Percentiles rank a stretch among this genome's conserved stretches.
Conservation (phyloP, 2,329 filamentous ascomycete genomes). For the Ceratocystis huliohia region DNA sequence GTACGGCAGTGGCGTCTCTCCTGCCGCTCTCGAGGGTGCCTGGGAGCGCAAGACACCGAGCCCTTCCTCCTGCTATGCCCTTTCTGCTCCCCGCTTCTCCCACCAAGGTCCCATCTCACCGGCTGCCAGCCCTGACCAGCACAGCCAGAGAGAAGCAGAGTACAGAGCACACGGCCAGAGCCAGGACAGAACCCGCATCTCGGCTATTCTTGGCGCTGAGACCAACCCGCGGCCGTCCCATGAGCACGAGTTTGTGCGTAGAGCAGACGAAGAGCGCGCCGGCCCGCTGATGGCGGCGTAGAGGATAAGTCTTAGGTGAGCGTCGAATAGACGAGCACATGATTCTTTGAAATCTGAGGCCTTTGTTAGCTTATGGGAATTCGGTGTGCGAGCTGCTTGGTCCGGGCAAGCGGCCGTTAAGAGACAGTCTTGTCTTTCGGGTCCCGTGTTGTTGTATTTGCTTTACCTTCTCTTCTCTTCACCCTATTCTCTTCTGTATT, state of each 20-base stretch:
- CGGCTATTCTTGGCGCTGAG: slow-evolving; percentile 49
- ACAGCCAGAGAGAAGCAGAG: slow-evolving; percentile 32
- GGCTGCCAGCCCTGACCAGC: slow-evolving; percentile 38
- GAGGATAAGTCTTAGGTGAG: neutral
- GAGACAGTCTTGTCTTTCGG: neutral
- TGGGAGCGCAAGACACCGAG: slow-evolving; percentile 38
- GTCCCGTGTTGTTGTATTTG: slow-evolving; percentile 15
- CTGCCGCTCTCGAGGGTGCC: slow-evolving; percentile 55
- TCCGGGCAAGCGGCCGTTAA: slow-evolving; percentile 10
- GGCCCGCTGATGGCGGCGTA: neutral
- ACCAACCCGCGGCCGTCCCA: slow-evolving; percentile 37
- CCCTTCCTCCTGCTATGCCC: neutral
- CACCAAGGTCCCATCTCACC: slow-evolving; percentile 41
- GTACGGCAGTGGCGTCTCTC: slow-evolving; percentile 52
- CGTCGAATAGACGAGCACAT: slow-evolving; percentile 1
- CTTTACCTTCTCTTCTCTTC: slow-evolving; percentile 11
- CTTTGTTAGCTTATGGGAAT: slow-evolving; percentile 11
- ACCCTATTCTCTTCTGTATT: slow-evolving; percentile 13
- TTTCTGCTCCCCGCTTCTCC: slow-evolving; percentile 10
- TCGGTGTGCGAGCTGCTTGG: slow-evolving; percentile 6
- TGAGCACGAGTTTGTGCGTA: slow-evolving; percentile 36
- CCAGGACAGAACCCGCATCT: slow-evolving; percentile 48
- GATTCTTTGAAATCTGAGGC: slow-evolving; percentile 1
- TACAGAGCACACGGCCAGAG: slow-evolving; percentile 23
- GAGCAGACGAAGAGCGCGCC: slow-evolving; percentile 35